phyloP scores from a whole-genome alignment of 805 yeast species.

The Tetrapisispora phaffii region DNA sequence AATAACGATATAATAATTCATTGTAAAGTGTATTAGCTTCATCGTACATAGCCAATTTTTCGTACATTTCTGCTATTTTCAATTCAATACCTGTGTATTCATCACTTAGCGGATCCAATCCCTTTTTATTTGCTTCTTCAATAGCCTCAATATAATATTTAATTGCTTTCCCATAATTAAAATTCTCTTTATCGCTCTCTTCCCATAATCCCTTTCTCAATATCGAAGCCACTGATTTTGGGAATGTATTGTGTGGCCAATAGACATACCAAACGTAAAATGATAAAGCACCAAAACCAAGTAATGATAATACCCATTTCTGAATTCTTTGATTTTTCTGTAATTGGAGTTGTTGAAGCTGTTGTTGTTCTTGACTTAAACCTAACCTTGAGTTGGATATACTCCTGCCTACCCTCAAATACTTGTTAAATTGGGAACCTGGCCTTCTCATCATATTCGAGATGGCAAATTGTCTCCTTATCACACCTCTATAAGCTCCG shows the following conservation, averaged over 20 bases:
- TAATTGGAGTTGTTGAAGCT: not conserved
- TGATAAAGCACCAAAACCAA: conserved; percentile 19
- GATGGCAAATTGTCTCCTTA: too few relatives aligned
- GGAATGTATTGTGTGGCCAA: conserved; percentile 48
- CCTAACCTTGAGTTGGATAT: too few relatives aligned
- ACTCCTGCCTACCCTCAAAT: too few relatives aligned
- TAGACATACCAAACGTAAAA: conserved; percentile 33
- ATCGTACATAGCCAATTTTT: conserved; percentile 47
- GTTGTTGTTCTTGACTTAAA: not conserved
- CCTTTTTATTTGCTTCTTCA: conserved; percentile 42
- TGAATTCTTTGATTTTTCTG: conserved; percentile 7
- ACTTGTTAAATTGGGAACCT: too few relatives aligned
- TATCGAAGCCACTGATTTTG: not conserved
- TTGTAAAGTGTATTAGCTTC: conserved; percentile 61
- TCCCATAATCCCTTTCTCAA: conserved; percentile 75
- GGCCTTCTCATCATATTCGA: too few relatives aligned
- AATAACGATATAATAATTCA: conserved; percentile 52
- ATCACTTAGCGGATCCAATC: conserved; percentile 51
- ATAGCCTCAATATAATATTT: conserved; percentile 67
- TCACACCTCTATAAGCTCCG: too few relatives aligned
- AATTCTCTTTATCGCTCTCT: conserved; percentile 58
- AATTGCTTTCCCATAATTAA: conserved; percentile 52
- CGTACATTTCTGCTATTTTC: conserved; percentile 81
- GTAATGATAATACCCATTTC: conserved; percentile 12
- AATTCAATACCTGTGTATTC: conserved; percentile 87